Evolutionary conservation across 139 green algal species (phyloP), one percentile per base, ranked within the genome.

Genomic region (Asterochloris erici): DNA sequence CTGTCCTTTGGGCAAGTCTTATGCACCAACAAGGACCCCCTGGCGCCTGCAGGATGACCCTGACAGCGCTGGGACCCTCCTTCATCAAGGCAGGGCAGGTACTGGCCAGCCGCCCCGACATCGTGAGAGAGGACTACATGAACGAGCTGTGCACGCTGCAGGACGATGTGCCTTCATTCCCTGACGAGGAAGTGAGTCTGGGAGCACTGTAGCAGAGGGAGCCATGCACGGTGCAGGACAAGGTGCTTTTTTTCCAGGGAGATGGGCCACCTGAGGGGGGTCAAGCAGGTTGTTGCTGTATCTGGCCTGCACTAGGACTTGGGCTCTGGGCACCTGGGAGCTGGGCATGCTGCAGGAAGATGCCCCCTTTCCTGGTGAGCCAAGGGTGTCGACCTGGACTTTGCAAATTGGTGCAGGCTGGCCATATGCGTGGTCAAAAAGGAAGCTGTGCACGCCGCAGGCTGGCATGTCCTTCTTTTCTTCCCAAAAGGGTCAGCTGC

Each of bases 11-110:
- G 63, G 12, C n/a, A 17, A 2, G 26, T 16, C 24, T 63, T 82
- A 4, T 77, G 78, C 64, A 61, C 38, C 47, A 54, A 28, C 29
- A 24, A 28, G 54, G 27, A 73, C n/a, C 27, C 71, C 23, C 21
- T 60, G 14, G 63, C 29, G 10, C 0, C 66, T 79, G 63, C 81
- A 85, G 82, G 73, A 90, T 97, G 78, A 91, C 92, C 68, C 90
- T 99, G 73, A 96, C 91, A 11, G 79, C 82, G 4, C 93, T 99
- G 63, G 97, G 97, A 6, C 97, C 97, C 12, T 96, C 91, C 19
- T 99, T 99, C 91, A 98, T 99, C 88, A 99, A 99, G 89, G 95
- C 95, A 10, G 97, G 97, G 1, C 83, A 92, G 80, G 97, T 99
- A 79, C 91, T 99, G 84, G 97, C 97, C 63, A 98, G 98, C 90